phyloP scores from a whole-genome alignment of 108 stramenopile species.

The Chaetoceros tenuissimus region DNA sequence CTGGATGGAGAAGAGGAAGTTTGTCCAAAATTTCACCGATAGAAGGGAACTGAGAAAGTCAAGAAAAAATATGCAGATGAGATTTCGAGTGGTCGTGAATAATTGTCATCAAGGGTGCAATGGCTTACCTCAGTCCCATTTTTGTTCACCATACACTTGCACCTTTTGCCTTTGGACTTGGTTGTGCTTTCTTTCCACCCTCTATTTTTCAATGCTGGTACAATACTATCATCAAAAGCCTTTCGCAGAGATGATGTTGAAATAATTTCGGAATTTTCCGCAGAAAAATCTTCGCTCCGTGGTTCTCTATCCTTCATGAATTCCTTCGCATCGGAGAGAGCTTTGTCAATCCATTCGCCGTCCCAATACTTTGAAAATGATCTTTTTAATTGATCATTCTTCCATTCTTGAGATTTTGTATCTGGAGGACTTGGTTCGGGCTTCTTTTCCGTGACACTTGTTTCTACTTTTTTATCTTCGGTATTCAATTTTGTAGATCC shows the following conservation, averaged over 20 bases:
- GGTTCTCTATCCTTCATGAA: not conserved
- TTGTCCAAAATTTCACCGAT: conserved; percentile 46
- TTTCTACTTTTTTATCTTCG: no score
- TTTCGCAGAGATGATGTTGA: conserved; percentile 8
- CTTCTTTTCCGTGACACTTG: no score
- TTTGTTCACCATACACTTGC: not conserved
- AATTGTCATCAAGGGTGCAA: not conserved
- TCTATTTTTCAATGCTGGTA: conserved; percentile 53
- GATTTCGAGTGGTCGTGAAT: not conserved
- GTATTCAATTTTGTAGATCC: no score
- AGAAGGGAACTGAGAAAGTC: conserved; percentile 18
- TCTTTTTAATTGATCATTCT: no score
- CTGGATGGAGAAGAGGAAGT: conserved; percentile 50
- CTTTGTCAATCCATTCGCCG: not conserved
- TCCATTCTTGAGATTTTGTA: no score
- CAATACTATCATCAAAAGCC: conserved; percentile 35
- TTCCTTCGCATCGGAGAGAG: not conserved
- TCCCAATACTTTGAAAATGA: no score
- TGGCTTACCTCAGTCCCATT: not conserved
- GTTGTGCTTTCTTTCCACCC: conserved; percentile 48
- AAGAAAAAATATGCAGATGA: no score
- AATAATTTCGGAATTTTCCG: conserved; percentile 5
- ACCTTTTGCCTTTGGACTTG: not conserved
- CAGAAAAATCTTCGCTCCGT: not conserved
- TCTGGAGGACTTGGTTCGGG: no score